Base-by-base conservation (phyloP, 2,329 filamentous ascomycete genomes). In the Hortaea sp. region DNA sequence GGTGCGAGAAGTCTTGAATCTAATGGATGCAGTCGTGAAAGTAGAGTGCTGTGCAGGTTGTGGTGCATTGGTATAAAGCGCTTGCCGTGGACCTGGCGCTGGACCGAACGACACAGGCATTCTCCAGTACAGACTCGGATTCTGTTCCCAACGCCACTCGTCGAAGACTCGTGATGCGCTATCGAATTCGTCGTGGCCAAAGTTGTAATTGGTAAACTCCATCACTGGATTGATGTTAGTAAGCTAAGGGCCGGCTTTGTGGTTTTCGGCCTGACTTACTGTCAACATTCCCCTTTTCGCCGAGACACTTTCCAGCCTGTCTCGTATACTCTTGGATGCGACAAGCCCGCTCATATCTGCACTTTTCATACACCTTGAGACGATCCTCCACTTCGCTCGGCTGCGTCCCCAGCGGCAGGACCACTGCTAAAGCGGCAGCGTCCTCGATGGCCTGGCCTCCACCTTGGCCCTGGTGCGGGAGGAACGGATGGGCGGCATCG, bases 401-500 rank as follows among this genome's bases (percentile, higher is more conserved):
- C 0, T 57, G 46, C 0, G 73, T 74, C 0, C 71, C 73, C 0
- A 53, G 50, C 0, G 73, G 71, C 0, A 85, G 65, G 5, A 85
- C 67, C 1, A 75, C 72, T 0, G 70, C 72, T 0, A 86, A 58
- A 0, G 79, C 72, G 0, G 74, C 76, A 0, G 75, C 81, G 50
- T 86, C 82, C 57, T 86, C 82, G 39, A 85, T 83, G 0, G 82
- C 82, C 47, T 77, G 69, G 0, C 66, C 79, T 6, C 74, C 81
- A 2, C 80, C 81, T 57, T 82, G 78, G 0, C 74, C 79, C 62
- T 79, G 77, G 49, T 79, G 74, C 9, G 48, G 10, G 7, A 41
- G 27, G n/a, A 85, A 84, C 0, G 82, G 80, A 58, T 86, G 82
- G 0, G 79, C 82, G 0, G 82, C 79, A 57, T 85, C 82, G 0